phyloP scores from a whole-genome alignment of 2,329 filamentous ascomycete genomes.

The Calycina herbarum region DNA sequence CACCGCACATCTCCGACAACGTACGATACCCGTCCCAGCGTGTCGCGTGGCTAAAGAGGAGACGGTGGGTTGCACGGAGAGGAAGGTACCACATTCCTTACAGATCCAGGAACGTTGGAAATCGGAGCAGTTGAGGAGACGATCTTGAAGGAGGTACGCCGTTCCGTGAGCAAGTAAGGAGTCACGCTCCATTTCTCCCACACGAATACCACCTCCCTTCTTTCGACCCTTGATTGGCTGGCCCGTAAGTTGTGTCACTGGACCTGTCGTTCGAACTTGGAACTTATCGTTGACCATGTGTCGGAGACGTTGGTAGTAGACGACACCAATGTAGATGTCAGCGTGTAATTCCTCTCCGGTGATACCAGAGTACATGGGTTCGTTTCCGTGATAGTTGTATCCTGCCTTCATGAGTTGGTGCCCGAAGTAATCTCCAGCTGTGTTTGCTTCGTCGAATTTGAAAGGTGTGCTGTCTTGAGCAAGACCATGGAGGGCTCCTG shows the following conservation, averaged over 20 bases:
- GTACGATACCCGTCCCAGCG: slow-evolving; percentile 66
- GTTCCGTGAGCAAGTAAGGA: slow-evolving; percentile 92
- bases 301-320: slow-evolving; percentile 95
- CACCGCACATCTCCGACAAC: slow-evolving; percentile 75
- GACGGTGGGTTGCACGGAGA: slow-evolving; percentile 81
- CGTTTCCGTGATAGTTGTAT: slow-evolving; percentile 97
- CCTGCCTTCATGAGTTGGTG: slow-evolving; percentile 93
- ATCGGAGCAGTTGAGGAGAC: slow-evolving; percentile 95
- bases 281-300: slow-evolving; percentile 99
- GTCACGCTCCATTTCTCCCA: slow-evolving; percentile 99
- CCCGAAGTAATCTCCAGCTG: slow-evolving; percentile 91
- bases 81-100: slow-evolving; percentile 83
- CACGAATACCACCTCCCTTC: slow-evolving; percentile 96
- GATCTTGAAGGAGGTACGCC: slow-evolving; percentile 91
- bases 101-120: slow-evolving; percentile 90
- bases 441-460: slow-evolving; percentile 89
- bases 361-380: slow-evolving; percentile 97
- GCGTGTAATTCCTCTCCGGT: slow-evolving; percentile 91
- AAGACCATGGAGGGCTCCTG: slow-evolving; percentile 90
- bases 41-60: slow-evolving; percentile 64
- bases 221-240: slow-evolving; percentile 97
- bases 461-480: slow-evolving; percentile 96
- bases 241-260: slow-evolving; percentile 84
- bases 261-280: slow-evolving; percentile 94
- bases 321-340: slow-evolving; percentile 94